Evolutionary conservation across 2,329 filamentous ascomycete genomes (phyloP), one percentile per base, ranked within the genome.

Genomic region (Madurella mycetomatis): DNA sequence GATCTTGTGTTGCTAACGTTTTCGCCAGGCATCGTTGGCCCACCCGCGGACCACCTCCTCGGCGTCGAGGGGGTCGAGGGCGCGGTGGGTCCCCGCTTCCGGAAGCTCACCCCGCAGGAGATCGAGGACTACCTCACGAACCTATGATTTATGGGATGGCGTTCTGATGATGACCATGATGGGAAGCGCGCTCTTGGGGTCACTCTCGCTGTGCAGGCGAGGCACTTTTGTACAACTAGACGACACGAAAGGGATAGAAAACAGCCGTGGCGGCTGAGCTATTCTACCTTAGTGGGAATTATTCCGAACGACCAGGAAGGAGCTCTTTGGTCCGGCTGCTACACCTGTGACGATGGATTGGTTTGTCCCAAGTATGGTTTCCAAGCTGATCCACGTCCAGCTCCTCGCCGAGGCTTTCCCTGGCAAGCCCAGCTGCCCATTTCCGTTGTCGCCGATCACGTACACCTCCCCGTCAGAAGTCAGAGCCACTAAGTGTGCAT

Each of bases 101-200:
- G 91, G 74, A 95, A 96, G 82, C 78, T 99, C 73, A 96, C 84
- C 67, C 91, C 95, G 68, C 90, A 96, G 76, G 94, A 99, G 78
- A 97, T 99, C 69, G 94, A 99, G 79, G 94, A 99, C 74, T 99
- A 99, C 78, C 78, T 99, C 73, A 97, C 94, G 73, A 97, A 96
- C 82, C 84, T 99, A 82, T 97, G 82, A 85, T 60, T 50, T 49
- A 12, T 44, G 45, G 41, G 53, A 58, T 61, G 58, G 53, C 62
- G 61, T 53, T 51, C 31, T 49, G 44, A 47, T 16, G 51, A 59
- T 30, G 45, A 58, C 31, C 34, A 49, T 50, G 32, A 62, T 55
- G 60, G 54, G 49, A 44, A 55, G 53, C 56, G 44, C 48, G 51
- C 52, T 49, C 34, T 50, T 31, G 52, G 50, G 61, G 51, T 56